Conservation (phyloP, 2,329 filamentous ascomycete species). For the Aureobasidium vineae region DNA sequence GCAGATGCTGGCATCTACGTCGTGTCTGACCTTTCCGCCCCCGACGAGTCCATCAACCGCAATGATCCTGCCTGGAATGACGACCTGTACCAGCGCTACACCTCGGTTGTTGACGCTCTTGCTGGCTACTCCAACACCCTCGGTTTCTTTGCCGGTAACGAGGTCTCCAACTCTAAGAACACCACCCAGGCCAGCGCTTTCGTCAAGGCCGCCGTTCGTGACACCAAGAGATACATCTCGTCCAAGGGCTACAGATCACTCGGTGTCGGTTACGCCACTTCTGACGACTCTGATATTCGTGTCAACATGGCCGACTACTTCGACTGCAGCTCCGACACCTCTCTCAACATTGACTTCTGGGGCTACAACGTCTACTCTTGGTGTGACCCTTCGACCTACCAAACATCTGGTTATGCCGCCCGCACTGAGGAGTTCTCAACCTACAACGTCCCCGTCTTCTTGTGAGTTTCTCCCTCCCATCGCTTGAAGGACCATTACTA, state of each 20-base stretch:
- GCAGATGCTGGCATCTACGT: slow-evolving; percentile 90
- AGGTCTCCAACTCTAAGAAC: slow-evolving; percentile 84
- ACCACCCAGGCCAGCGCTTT: slow-evolving; percentile 90
- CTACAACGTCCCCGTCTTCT: slow-evolving; percentile 95
- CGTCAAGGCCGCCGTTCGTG: slow-evolving; percentile 96
- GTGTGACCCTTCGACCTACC: slow-evolving; percentile 83
- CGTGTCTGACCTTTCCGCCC: slow-evolving; percentile 84
- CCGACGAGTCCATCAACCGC: slow-evolving; percentile 79
- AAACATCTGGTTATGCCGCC: slow-evolving; percentile 72
- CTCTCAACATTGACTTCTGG: slow-evolving; percentile 86
- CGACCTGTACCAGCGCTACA: slow-evolving; percentile 76
- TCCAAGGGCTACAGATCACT: slow-evolving; percentile 71
- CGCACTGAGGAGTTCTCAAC: slow-evolving; percentile 82
- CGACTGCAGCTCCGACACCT: slow-evolving; percentile 70
- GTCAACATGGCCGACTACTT: slow-evolving; percentile 85
- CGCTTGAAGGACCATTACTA: background rate
- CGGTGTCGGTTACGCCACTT: slow-evolving; percentile 93
- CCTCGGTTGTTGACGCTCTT: slow-evolving; percentile 75
- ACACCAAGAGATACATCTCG: slow-evolving; percentile 93
- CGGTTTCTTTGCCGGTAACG: slow-evolving; percentile 98
- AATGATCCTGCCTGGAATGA: slow-evolving; percentile 75
- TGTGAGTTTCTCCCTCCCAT: slow-evolving; percentile 49
- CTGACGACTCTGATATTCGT: slow-evolving; percentile 84
- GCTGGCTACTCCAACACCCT: slow-evolving; percentile 84
- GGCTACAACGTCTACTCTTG: slow-evolving; percentile 99